Base-by-base conservation (phyloP, 2,329 filamentous ascomycete species). In the Ascochyta koolunga region DNA sequence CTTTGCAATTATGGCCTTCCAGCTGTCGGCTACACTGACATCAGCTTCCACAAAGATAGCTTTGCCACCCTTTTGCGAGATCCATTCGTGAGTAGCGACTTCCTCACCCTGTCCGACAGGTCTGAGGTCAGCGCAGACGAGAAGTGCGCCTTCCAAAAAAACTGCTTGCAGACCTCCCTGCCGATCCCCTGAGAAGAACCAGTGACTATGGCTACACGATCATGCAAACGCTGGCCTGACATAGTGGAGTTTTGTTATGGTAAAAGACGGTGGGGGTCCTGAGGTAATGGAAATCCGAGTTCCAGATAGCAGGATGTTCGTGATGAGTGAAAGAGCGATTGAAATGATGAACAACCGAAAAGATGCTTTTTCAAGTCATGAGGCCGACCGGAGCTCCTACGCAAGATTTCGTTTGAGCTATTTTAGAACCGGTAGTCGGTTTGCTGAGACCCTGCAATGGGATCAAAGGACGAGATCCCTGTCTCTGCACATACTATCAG, bases 21-120 rank as follows among this genome's bases (percentile, higher is more conserved):
- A 70, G 16, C 70, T 65, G 4, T 44, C 38, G 8, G 70, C 64
- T 9, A 57, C 50, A 8, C 71, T 73, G 15, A 76, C 59, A 55
- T 76, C 70, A 3, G 65, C 64, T 35, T 62, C 54, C 7, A 72
- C 64, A 53, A 71, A 75, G 13, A 66, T 56, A 48, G 62, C 56
- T 42, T 56, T 57, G 15, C 54, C 57, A 1, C 66, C 62, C 5
- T 54, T 39, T 2, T 58, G 27, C 16, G 41, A 29, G 11, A 65
- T 62, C 16, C 66, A 56, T 33, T 72, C 66, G 49, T 66, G 59
- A 0, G 64, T 66, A 11, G 59, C 40, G 13, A 50, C 8, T 2
- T 43, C 39, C 15, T 48, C 56, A 16, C 39, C 47, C 11, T 50
- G 41, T 7, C 50, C 50, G n/a, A 48, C 32, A 19, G 48, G 39